Evolutionary conservation across 2,329 filamentous ascomycete genomes (phyloP), one percentile per base, ranked within the genome.

Genomic region (Aurifilum marmelostoma): DNA sequence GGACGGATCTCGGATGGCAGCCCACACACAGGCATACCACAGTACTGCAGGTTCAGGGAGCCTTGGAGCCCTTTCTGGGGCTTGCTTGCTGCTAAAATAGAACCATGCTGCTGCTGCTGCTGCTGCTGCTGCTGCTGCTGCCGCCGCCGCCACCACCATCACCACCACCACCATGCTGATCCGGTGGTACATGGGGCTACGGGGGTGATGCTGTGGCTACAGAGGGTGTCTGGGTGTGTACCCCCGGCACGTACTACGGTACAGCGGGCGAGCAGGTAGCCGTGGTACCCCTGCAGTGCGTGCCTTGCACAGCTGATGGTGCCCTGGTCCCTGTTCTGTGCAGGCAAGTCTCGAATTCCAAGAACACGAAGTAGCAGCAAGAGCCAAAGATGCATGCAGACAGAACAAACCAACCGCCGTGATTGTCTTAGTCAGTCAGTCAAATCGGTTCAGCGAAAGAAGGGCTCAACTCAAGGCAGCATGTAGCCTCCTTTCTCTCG

Each of bases 1-100:
- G 34, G 52, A 56, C 52, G 52, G 52, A 56, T 56, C 24, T 56
- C 52, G 52, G 50, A 54, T 29, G 50, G 50, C 12, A 27, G 18
- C 43, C 43, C 43, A 47, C 21, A 47, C n/a, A n/a, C n/a, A n/a
- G n/a, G n/a, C n/a, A n/a, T n/a, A n/a, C n/a, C 9, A 37, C 16
- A n/a, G 21, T 27, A 14, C 47, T 52, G 9, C n/a, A 47, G 41
- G 41, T 21, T 47, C 21, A 21, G 41, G 41, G 18, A 18, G 8
- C 7, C 21, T 43, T 7, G 43, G 43, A 16, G 8, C 14, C 2
- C 0, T 12, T 6, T 47, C 16, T 47, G 43, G n/a, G 43, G 43
- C 43, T n/a, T n/a, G 18, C 43, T n/a, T 47, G 43, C 43, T 47
- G 43, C 43, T 47, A 47, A 47, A 47, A 47, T n/a, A 47, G 43